These are phyloP conservation scores for Marasmius sp. DNA, from an alignment of 1,284 basidiomycete species.

Conservation along the genomic window DNA sequence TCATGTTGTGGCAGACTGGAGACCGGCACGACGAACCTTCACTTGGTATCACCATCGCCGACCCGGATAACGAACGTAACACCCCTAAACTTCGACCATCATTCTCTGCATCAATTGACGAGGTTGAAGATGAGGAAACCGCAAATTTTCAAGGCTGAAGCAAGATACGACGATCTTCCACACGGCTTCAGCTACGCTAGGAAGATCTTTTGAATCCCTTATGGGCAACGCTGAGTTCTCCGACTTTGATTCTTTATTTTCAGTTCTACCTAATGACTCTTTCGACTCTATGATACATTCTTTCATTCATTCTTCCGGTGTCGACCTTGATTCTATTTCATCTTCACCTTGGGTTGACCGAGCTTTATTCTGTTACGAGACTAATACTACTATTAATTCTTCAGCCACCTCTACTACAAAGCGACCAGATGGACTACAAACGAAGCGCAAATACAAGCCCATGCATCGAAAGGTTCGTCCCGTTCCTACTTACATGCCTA, in stretches of 20 bases:
- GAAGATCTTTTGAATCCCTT: conserved; percentile 13
- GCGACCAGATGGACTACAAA: not conserved
- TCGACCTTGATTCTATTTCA: not conserved
- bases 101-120: not conserved
- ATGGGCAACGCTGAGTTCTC: conserved; percentile 13
- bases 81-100: not conserved
- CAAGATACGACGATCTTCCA: not conserved
- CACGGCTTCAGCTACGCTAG: conserved; percentile 7
- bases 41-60: not conserved
- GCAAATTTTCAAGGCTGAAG: not conserved
- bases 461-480: conserved; percentile 29
- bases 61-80: too few species aligned
- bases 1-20: conserved; percentile 1
- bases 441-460: conserved; percentile 27
- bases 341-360: conserved; percentile 18
- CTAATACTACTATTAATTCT: not conserved
- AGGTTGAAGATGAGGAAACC: too few species aligned
- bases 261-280: not conserved
- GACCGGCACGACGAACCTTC: not conserved
- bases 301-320: conserved; percentile 1
- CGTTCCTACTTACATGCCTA: conserved; percentile 30
- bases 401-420: too few species aligned
- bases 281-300: conserved; percentile 8
- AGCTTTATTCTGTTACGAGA: too few species aligned
- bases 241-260: conserved; percentile 11